Conservation (phyloP, 768 basidiomycete genomes). For the Termitomyces sp. region DNA sequence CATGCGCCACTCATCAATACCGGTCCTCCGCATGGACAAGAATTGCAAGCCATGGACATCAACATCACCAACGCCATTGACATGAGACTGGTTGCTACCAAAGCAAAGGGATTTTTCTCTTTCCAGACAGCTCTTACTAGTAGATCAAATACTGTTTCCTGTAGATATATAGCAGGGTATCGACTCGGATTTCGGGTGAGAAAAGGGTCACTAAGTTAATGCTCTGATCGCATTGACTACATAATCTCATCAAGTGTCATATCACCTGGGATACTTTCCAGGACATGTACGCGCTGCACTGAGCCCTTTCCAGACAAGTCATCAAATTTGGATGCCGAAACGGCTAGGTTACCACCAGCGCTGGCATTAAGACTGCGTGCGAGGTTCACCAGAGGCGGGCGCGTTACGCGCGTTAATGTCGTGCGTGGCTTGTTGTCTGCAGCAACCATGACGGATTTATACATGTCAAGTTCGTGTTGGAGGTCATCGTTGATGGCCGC, state of each 20-base stretch:
- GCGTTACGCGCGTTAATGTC: constrained; percentile 47
- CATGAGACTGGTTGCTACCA: no score
- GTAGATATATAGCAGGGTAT: constrained; percentile 6
- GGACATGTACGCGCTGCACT: constrained; percentile 17
- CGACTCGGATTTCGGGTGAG: no score
- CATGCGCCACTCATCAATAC: no score
- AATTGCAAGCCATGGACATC: no score
- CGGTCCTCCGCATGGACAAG: no score
- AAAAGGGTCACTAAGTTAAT: neutral
- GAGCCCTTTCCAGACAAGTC: constrained; percentile 2
- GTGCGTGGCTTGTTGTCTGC: constrained; percentile 53
- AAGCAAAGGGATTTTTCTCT: neutral
- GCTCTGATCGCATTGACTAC: neutral
- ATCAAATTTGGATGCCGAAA: constrained; percentile 1
- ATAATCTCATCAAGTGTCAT: constrained; percentile 50
- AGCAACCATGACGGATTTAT: constrained; percentile 55
- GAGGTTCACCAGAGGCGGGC: constrained; percentile 46
- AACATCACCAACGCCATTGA: neutral
- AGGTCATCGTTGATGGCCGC: constrained; percentile 44
- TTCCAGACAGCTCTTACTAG: neutral
- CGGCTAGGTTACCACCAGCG: neutral
- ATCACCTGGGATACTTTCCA: constrained; percentile 40
- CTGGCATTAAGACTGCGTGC: constrained; percentile 36
- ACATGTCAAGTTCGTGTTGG: constrained; percentile 54
- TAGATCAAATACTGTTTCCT: neutral